Conservation (phyloP, 2,329 filamentous ascomycete genomes). For the Colletotrichum sp. region DNA sequence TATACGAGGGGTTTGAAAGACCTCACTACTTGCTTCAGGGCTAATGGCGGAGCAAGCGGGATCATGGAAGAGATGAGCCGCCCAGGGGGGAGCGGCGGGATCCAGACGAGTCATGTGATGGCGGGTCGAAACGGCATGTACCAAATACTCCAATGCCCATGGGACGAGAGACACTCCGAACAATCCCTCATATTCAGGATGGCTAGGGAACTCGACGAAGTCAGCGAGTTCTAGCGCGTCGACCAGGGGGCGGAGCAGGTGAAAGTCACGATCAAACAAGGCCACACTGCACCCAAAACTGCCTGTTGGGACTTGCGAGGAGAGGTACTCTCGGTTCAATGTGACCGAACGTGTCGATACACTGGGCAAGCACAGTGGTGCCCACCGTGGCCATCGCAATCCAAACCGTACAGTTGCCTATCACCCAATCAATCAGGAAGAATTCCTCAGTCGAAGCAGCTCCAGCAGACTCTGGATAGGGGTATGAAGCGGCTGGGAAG, state of each 20-base stretch:
- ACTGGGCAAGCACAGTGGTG: constrained; percentile 25
- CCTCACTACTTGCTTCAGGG: constrained; percentile 10
- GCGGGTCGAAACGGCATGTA: neutral
- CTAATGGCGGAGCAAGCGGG: neutral
- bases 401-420: constrained; percentile 27
- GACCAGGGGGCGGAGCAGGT: neutral
- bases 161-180: neutral
- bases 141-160: neutral
- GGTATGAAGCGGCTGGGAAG: constrained; percentile 31
- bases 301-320: constrained; percentile 38
- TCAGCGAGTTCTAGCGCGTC: constrained; percentile 21
- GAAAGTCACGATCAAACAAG: neutral
- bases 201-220: constrained; percentile 21
- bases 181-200: neutral
- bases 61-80: neutral
- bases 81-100: neutral
- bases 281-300: constrained; percentile 43
- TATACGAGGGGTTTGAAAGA: constrained; percentile 24
- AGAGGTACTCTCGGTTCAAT: constrained; percentile 32
- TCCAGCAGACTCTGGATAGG: constrained; percentile 31
- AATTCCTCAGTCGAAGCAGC: constrained; percentile 34
- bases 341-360: constrained; percentile 43
- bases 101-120: neutral
- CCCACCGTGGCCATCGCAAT: neutral
- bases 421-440: constrained; percentile 32